Base-by-base conservation (phyloP, 371 early-diverging fungal genomes). In the Apophysomyces ossiformis region DNA sequence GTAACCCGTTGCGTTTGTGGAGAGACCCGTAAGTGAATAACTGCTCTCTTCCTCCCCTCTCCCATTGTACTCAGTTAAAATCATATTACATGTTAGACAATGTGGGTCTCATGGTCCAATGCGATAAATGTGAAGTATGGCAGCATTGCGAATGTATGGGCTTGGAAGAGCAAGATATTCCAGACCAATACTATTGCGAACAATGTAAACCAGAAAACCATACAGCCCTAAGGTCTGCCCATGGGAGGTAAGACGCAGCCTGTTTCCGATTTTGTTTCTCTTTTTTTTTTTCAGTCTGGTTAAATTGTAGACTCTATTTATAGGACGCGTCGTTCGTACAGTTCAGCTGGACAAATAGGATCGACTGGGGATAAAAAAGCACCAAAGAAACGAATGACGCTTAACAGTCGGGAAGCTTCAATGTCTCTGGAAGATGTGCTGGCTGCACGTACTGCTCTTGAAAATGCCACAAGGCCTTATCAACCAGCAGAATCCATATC, bases 121-220 rank as follows among this genome's bases (percentile, higher is more conserved):
- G 95, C 76, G 95, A 95, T 57, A 82, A 85, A 13, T 95, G 95
- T 69, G 84, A 88, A 68, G 93, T 93, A 21, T 95, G 95, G 95
- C 95, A 95, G 71, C 95, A 95, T 75, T 89, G 90, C 64, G 85
- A 85, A 16, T 95, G 95, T 73, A 89, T 95, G 74, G 91, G 92
- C 15, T 77, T 95, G 32, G 83, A 85, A 38, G 78, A 85, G 58
- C 85, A 89, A 63, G 83, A 90, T 38, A 76, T 85, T 37, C 95
- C 95, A 16, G 90, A 93, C 66, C 84, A 91, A 63, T 95, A 95
- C 79, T 94, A 87, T 69, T 95, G 95, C 73, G 95, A 95, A 63
- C 78, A 84, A 38, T 94, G 95, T 74, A 84, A 82, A 62, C 76
- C 69, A 54, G 71, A 68, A 56, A 67, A 69, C 35, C 69, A 72